Percentiles rank a stretch among this genome's conserved stretches.
These are phyloP conservation scores for Cyanodermella asteris DNA, from an alignment of 2,329 filamentous ascomycete genomes.

Conservation along the genomic window DNA sequence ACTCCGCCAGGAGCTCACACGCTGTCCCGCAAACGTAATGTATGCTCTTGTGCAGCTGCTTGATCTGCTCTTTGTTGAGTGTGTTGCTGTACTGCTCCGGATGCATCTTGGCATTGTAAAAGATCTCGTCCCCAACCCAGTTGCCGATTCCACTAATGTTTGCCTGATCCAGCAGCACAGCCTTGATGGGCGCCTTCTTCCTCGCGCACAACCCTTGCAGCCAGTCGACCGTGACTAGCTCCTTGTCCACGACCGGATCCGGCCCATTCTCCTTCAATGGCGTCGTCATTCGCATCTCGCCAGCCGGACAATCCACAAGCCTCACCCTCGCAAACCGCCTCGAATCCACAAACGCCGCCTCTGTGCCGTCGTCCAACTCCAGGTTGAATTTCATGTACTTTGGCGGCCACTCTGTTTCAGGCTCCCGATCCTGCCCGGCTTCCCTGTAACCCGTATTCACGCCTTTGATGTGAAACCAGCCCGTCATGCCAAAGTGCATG, in stretches of 20 bases:
- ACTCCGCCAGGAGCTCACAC: constrained; percentile 59
- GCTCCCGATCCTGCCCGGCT: constrained; percentile 27
- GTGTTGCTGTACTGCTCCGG: constrained; percentile 85
- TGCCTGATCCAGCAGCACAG: constrained; percentile 66
- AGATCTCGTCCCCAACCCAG: constrained; percentile 88
- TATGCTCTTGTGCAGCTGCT: constrained; percentile 48
- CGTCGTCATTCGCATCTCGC: constrained; percentile 50
- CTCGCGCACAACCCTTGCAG: constrained; percentile 45
- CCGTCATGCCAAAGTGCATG: constrained; percentile 61
- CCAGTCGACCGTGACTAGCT: constrained; percentile 56
- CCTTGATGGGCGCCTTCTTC: constrained; percentile 74
- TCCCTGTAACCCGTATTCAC: constrained; percentile 65
- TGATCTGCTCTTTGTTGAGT: constrained; percentile 49
- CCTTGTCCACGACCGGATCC: constrained; percentile 68
- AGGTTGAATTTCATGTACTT: constrained; percentile 75
- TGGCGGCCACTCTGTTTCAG: constrained; percentile 56
- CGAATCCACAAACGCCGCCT: constrained; percentile 63
- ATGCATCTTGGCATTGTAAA: constrained; percentile 75
- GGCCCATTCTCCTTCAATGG: constrained; percentile 84
- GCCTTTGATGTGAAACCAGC: constrained; percentile 75
- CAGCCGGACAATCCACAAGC: constrained; percentile 57
- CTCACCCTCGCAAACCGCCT: constrained; percentile 60
- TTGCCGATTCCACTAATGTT: constrained; percentile 87
- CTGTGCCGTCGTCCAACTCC: constrained; percentile 35
- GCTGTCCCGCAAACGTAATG: constrained; percentile 61